Percentiles rank a stretch among this genome's conserved stretches.
These are phyloP conservation scores for Cladophialophora immunda DNA, from an alignment of 2,329 filamentous ascomycete species.

Conservation along the genomic window DNA sequence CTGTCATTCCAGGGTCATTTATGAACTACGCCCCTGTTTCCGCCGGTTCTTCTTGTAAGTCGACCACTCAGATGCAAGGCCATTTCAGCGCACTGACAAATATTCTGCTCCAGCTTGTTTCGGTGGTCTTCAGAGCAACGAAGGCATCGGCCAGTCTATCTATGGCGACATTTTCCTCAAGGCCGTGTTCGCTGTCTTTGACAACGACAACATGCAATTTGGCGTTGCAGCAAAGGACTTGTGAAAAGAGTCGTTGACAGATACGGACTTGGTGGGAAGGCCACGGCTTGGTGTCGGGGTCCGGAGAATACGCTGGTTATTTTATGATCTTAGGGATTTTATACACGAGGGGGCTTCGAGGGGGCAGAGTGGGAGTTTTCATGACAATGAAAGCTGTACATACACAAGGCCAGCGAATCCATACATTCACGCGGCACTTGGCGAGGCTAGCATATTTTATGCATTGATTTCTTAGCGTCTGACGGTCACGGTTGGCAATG, in stretches of 20 bases:
- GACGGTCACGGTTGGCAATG: background rate
- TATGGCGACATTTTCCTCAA: conserved; percentile 84
- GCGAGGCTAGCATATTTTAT: background rate
- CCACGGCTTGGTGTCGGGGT: background rate
- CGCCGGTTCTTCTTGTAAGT: conserved; percentile 36
- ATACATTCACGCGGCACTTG: background rate
- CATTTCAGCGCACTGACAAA: background rate
- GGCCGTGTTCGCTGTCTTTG: conserved; percentile 77
- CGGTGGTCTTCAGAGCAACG: conserved; percentile 75
- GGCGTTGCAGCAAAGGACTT: conserved; percentile 37
- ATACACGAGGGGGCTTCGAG: background rate
- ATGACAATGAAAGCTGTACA: background rate
- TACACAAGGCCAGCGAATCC: background rate
- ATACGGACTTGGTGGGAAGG: background rate
- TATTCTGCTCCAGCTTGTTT: conserved; percentile 63
- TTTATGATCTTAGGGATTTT: background rate
- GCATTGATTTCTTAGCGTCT: background rate
- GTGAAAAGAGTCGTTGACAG: conserved; percentile 18
- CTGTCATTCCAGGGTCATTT: conserved; percentile 62
- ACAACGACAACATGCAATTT: conserved; percentile 48
- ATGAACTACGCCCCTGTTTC: conserved; percentile 56
- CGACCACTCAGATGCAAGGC: background rate
- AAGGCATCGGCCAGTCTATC: conserved; percentile 67
- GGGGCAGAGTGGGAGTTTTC: background rate
- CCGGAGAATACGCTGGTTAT: background rate